A percentile compares a stretch with the other conserved stretches of the same genome.
Conservation (phyloP, 1,139 yeast genomes). For the Taphrina sp. region DNA sequence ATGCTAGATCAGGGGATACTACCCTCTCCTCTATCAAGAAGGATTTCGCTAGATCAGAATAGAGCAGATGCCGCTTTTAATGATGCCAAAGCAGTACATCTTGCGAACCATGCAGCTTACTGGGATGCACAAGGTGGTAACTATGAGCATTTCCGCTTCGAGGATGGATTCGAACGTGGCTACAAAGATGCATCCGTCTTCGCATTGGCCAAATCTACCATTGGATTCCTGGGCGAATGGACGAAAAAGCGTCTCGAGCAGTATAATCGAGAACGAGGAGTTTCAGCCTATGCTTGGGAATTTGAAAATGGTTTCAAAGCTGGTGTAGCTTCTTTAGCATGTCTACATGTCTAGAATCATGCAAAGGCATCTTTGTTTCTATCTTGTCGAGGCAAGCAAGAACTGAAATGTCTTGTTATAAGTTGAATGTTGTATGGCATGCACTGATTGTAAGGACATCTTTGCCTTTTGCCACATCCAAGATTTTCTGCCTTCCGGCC, state of each 20-base stretch:
- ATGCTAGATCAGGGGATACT: conserved; percentile 70
- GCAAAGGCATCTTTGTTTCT: too few species aligned
- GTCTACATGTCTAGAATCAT: too few species aligned
- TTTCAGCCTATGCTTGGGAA: conserved; percentile 68
- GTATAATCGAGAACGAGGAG: conserved; percentile 59
- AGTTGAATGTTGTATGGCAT: too few species aligned
- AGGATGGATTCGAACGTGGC: conserved; percentile 71
- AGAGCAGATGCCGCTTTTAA: conserved; percentile 48
- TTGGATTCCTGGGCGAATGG: conserved; percentile 77
- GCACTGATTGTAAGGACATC: too few species aligned
- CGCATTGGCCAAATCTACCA: conserved; percentile 62
- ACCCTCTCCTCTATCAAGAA: conserved; percentile 44
- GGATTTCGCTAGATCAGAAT: conserved; percentile 43
- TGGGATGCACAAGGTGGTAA: conserved; percentile 68
- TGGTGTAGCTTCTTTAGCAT: neutral
- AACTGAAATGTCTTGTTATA: too few species aligned
- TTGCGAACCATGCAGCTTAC: conserved; percentile 8
- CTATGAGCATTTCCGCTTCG: conserved; percentile 77
- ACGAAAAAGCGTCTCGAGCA: conserved; percentile 55
- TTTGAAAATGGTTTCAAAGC: conserved; percentile 70
- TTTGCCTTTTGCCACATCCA: too few species aligned
- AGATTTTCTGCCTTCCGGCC: too few species aligned
- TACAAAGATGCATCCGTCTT: conserved; percentile 71
- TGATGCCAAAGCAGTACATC: conserved; percentile 35
- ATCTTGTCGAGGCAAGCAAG: too few species aligned